Conservation (phyloP, 208 protist species). For the Leishmania tropica region DNA sequence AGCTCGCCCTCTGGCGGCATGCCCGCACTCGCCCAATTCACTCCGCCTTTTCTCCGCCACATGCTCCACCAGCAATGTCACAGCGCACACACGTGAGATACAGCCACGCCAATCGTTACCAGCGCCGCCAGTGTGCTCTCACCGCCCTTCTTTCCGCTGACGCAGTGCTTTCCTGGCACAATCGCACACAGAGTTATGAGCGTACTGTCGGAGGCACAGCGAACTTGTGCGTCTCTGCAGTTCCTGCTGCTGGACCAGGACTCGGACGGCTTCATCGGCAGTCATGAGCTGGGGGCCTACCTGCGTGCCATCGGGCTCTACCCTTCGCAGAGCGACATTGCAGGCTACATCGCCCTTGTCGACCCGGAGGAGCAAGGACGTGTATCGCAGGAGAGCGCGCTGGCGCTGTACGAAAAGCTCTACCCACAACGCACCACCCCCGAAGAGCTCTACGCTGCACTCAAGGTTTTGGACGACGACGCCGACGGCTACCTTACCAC, state of each 20-base stretch:
- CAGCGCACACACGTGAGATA: background rate
- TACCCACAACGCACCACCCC: constrained; percentile 43
- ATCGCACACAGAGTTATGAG: constrained; percentile 8
- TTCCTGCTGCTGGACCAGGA: constrained; percentile 98
- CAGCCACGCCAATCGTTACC: background rate
- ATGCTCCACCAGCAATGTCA: constrained; percentile 2
- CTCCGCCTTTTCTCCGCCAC: background rate
- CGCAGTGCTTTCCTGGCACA: no score
- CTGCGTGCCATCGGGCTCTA: constrained; percentile 99
- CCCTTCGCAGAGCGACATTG: constrained; percentile 95
- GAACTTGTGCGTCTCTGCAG: constrained; percentile 98
- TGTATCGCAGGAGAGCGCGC: constrained; percentile 92
- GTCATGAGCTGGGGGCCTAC: constrained; percentile 98
- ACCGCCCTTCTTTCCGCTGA: background rate
- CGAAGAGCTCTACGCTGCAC: constrained; percentile 92
- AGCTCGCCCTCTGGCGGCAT: background rate
- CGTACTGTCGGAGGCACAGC: constrained; percentile 96
- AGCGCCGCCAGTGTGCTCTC: background rate
- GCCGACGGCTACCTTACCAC: constrained; percentile 93
- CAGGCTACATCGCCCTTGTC: constrained; percentile 95
- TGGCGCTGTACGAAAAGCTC: constrained; percentile 75
- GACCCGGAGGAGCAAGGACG: constrained; percentile 95
- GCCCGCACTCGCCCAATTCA: background rate
- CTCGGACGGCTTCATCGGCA: constrained; percentile 97
- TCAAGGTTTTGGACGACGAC: constrained; percentile 95